Evolutionary conservation across 495 filamentous ascomycete species (phyloP).

Genomic region (Trichoderma asperelloides): DNA sequence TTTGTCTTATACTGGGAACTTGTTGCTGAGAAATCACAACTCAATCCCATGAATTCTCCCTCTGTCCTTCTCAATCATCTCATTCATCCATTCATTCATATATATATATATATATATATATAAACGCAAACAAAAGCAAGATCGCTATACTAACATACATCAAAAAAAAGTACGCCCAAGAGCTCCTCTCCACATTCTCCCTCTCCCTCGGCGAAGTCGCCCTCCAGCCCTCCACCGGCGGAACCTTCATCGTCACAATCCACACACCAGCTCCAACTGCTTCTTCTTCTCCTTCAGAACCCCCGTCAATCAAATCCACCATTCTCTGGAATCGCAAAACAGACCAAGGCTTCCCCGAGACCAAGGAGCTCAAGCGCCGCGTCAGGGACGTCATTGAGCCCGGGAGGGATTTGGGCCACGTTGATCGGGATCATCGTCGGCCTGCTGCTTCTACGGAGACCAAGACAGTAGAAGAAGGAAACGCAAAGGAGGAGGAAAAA

Average conservation of each 20-base stretch:
- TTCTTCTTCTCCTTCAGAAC: constrained; percentile 16
- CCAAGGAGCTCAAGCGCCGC: constrained; percentile 81
- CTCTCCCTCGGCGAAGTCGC: constrained; percentile 81
- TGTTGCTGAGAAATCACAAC: no score
- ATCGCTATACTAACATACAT: not conserved
- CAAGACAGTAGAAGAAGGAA: not conserved
- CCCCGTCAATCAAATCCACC: constrained; percentile 22
- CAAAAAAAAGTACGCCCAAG: constrained; percentile 76
- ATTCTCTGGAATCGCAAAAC: constrained; percentile 82
- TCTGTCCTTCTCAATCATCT: no score
- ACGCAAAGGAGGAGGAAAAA: constrained; percentile 14
- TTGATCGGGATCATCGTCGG: constrained; percentile 44
- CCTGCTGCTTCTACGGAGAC: constrained; percentile 14
- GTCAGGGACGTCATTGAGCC: constrained; percentile 81
- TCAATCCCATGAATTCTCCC: no score
- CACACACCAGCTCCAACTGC: constrained; percentile 18
- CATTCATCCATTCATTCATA: no score
- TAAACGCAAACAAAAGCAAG: not conserved
- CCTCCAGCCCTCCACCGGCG: constrained; percentile 79
- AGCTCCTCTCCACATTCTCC: constrained; percentile 92
- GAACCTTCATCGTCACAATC: constrained; percentile 68
- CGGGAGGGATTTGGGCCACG: constrained; percentile 68
- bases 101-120: no score
- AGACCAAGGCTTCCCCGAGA: constrained; percentile 88
- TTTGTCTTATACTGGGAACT: no score